These are phyloP conservation scores for Nepenthes alata DNA, from an alignment of 179 eudicot genomes.

Conservation along the genomic window DNA sequence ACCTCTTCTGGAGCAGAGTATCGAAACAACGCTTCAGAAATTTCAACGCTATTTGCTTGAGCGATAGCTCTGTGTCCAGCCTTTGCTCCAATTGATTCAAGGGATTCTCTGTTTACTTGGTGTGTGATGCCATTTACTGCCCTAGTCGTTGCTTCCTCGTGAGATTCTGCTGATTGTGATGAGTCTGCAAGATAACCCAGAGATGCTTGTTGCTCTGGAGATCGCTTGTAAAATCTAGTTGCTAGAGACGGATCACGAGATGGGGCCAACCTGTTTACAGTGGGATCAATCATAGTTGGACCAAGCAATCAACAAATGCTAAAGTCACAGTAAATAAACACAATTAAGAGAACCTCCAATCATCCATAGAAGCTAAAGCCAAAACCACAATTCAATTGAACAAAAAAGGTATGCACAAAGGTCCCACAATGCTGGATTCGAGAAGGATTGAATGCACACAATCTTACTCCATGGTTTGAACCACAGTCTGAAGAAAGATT, in stretches of 20 bases:
- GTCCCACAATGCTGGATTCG: too few relatives aligned
- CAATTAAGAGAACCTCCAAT: too few relatives aligned
- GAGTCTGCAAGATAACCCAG: conserved; percentile 57
- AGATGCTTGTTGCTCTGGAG: conserved; percentile 74
- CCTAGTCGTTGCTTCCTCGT: conserved; percentile 26
- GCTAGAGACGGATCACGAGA: conserved; percentile 62
- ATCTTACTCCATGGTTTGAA: too few relatives aligned
- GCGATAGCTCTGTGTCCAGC: conserved; percentile 85
- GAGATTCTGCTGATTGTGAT: conserved; percentile 31
- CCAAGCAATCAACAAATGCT: background rate
- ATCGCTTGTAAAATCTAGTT: conserved; percentile 67
- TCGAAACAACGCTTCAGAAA: conserved; percentile 73
- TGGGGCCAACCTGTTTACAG: conserved; percentile 68
- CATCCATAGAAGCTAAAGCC: background rate
- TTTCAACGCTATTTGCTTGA: conserved; percentile 55
- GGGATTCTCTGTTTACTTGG: conserved; percentile 38
- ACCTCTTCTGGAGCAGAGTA: conserved; percentile 98
- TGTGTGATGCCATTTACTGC: conserved; percentile 16
- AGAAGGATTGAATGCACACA: too few relatives aligned
- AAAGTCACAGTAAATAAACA: background rate
- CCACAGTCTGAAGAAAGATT: background rate
- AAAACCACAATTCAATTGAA: too few relatives aligned
- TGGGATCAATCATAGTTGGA: background rate
- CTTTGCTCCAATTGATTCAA: conserved; percentile 83
- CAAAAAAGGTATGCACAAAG: too few relatives aligned